Base-by-base conservation (phyloP, 2,329 filamentous ascomycete species). In the Tympanopsis confertula region DNA sequence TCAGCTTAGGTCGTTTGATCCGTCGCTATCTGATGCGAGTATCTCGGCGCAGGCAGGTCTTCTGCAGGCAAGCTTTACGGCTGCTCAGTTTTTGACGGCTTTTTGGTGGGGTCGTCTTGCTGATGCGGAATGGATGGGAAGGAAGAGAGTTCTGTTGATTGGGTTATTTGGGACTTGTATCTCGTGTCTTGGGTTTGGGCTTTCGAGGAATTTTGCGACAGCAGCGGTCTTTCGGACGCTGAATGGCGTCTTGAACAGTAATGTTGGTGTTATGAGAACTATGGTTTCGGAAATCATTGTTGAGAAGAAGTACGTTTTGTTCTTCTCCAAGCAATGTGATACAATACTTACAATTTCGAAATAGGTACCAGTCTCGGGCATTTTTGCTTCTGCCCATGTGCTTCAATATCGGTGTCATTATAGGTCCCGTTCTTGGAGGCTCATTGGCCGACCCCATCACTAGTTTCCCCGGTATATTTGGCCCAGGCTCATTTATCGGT, bases 81-180 rank as follows among this genome's bases (percentile, higher is more conserved):
- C 78, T 0, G 80, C 82, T 0, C 86, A 94, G 54, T 89, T 89
- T 50, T 52, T 85, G 17, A 93, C 86, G 1, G 85, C 85, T 3
- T 78, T 94, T 55, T 57, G 86, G 42, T 94, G 86, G 86, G 86
- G 86, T 0, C 68, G 81, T 0, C 59, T 87, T 3, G 76, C 81
- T 5, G 71, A 78, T 49, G 69, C 69, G 5, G 71, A 73, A 26
- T 64, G 61, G 39, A 69, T 73, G 40, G 87, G 86, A 1, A 71
- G 86, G 36, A 94, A 94, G 57, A 71, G 69, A 13, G 83, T 91
- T 13, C 65, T 94, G 14, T 59, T 93, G 38, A 75, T 93, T 38
- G 86, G 87, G 0, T 59, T 94, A 19, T 49, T 76, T 2, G 86
- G 86, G 0, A 86, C 69, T 5, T 50, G 65, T 65, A 53, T 82